These are phyloP conservation scores for Penicillium sp. DNA, from an alignment of 2,329 filamentous ascomycete species.

Conservation along the genomic window DNA sequence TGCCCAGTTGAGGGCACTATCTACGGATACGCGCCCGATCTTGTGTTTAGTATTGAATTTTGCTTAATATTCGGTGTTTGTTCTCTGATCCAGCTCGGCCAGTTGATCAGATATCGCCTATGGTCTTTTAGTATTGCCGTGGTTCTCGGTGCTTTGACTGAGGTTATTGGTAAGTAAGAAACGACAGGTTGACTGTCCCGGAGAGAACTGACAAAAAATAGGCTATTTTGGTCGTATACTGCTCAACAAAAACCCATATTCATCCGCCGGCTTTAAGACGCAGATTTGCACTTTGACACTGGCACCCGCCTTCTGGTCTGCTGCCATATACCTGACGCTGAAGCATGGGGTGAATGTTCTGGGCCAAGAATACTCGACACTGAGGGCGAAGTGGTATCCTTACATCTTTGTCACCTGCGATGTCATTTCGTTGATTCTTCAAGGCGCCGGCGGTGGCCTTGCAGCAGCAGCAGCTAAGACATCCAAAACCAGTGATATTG, in stretches of 20 bases:
- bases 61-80: background rate
- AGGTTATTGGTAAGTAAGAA: background rate
- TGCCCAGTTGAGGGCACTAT: background rate
- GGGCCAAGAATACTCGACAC: background rate
- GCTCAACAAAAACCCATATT: background rate
- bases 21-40: background rate
- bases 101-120: background rate
- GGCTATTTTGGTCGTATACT: background rate
- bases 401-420: background rate
- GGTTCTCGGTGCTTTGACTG: background rate
- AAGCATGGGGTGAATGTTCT: background rate
- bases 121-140: background rate
- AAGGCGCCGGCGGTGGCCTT: background rate
- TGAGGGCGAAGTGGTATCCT: background rate
- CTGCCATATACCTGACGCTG: background rate
- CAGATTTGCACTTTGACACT: background rate
- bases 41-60: background rate
- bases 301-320: background rate
- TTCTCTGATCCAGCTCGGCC: background rate
- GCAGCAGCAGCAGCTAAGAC: background rate
- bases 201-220: background rate
- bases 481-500: background rate
- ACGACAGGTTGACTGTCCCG: accelerated
- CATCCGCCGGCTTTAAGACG: background rate
- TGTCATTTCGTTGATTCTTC: background rate